Conservation (phyloP, 73 alveolate genomes). For the Paramecium tetraurelia region DNA sequence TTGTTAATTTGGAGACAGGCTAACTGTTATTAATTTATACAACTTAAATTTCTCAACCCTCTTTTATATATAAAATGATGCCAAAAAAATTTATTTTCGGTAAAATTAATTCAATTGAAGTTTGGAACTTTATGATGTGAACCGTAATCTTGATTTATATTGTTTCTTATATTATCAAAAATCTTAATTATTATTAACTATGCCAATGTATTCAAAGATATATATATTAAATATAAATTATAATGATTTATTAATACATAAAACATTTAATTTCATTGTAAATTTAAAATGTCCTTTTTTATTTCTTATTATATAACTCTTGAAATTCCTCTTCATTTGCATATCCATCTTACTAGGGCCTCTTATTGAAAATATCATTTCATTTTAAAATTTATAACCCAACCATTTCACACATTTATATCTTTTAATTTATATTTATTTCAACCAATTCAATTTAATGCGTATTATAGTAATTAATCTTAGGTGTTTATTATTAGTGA, state of each 20-base stretch:
- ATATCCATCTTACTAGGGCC: background rate
- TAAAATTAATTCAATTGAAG: background rate
- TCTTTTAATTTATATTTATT: background rate
- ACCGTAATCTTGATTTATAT: background rate
- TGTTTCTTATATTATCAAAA: background rate
- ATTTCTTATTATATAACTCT: no score
- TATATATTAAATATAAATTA: no score
- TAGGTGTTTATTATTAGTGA: background rate
- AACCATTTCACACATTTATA: background rate
- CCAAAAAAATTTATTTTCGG: background rate
- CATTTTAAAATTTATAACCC: background rate
- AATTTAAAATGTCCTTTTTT: background rate
- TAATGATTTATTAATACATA: no score
- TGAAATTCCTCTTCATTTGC: background rate
- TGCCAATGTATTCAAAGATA: background rate
- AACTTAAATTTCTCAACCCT: background rate
- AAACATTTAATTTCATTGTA: background rate
- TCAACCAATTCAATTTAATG: background rate
- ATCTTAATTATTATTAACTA: background rate
- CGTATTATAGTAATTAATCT: background rate
- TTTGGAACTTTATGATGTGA: background rate
- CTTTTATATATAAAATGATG: background rate
- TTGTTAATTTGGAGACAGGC: background rate
- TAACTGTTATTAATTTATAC: background rate
- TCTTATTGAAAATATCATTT: no score